A percentile compares a stretch with the other conserved stretches of the same genome.
Evolutionary conservation across 805 yeast species (phyloP).

Genomic region (Spathaspora gorwiae): DNA sequence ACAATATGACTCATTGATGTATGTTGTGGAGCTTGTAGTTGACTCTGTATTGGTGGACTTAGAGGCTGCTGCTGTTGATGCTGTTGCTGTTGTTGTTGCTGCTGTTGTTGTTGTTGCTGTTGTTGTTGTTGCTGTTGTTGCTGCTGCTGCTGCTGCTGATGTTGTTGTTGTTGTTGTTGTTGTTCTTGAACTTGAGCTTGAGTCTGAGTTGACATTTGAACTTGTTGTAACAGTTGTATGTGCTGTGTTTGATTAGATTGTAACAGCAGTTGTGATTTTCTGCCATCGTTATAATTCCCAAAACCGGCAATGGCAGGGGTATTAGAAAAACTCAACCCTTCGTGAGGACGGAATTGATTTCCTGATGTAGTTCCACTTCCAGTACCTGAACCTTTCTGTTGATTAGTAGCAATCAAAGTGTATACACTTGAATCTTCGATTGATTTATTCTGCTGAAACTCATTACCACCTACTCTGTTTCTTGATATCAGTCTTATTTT

Average conservation of each 20-base stretch:
- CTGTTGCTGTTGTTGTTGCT: slow-evolving; percentile 3
- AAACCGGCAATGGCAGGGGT: slow-evolving; percentile 12
- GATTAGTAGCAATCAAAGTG: not conserved
- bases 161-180: slow-evolving; percentile 6
- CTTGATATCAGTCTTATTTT: not conserved
- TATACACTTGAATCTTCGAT: not conserved
- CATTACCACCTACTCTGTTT: not conserved
- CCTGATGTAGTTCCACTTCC: slow-evolving; percentile 7
- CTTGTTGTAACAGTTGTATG: not conserved
- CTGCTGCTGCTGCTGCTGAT: not conserved
- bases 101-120: slow-evolving; percentile 6
- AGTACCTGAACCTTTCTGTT: not conserved
- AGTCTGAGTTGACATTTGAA: slow-evolving; percentile 5
- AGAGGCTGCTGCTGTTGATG: slow-evolving; percentile 4
- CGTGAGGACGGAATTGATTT: slow-evolving; percentile 23
- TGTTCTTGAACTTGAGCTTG: slow-evolving; percentile 10
- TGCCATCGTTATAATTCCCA: not conserved
- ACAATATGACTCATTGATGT: not conserved
- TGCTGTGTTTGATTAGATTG: not conserved
- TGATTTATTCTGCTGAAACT: not conserved
- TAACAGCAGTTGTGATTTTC: not conserved
- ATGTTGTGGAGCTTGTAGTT: not conserved
- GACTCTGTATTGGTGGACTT: not conserved
- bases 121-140: not conserved
- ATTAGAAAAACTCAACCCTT: slow-evolving; percentile 20